These are phyloP conservation scores for Nematodospora valgi DNA, from an alignment of 805 yeast genomes.

Conservation along the genomic window DNA sequence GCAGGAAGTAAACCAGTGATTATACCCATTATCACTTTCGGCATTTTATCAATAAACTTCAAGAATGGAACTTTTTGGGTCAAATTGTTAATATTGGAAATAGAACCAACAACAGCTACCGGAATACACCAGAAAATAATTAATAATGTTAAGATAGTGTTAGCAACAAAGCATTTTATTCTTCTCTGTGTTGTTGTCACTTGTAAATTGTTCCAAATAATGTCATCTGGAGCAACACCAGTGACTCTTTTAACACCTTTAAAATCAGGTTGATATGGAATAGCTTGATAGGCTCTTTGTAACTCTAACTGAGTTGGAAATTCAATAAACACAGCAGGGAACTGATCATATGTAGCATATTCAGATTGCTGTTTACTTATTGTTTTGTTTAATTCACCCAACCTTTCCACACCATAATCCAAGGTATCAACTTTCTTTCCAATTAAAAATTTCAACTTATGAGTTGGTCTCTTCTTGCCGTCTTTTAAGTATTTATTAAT, in stretches of 20 bases:
- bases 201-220: conserved; percentile 77
- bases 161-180: conserved; percentile 55
- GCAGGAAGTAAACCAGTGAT: conserved; percentile 71
- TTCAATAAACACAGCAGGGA: conserved; percentile 74
- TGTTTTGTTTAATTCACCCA: conserved; percentile 67
- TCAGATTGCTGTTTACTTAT: conserved; percentile 56
- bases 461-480: conserved; percentile 75
- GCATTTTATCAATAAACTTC: conserved; percentile 54
- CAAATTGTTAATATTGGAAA: conserved; percentile 64
- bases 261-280: conserved; percentile 52
- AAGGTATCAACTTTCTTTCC: conserved; percentile 87
- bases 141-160: conserved; percentile 58
- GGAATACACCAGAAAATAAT: conserved; percentile 72
- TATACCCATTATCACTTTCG: conserved; percentile 52
- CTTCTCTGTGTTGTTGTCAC: conserved; percentile 55
- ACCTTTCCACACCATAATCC: conserved; percentile 61
- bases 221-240: conserved; percentile 76
- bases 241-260: conserved; percentile 47
- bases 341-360: conserved; percentile 48
- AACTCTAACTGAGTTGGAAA: conserved; percentile 84
- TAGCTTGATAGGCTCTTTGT: conserved; percentile 84
- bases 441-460: conserved; percentile 62
- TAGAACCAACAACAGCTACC: conserved; percentile 72
- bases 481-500: conserved; percentile 63
- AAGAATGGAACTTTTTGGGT: conserved; percentile 52